Evolutionary conservation across 192 early-diverging fungal species (phyloP), one percentile per base, ranked within the genome.

Genomic region (Entomortierella beljakovae): DNA sequence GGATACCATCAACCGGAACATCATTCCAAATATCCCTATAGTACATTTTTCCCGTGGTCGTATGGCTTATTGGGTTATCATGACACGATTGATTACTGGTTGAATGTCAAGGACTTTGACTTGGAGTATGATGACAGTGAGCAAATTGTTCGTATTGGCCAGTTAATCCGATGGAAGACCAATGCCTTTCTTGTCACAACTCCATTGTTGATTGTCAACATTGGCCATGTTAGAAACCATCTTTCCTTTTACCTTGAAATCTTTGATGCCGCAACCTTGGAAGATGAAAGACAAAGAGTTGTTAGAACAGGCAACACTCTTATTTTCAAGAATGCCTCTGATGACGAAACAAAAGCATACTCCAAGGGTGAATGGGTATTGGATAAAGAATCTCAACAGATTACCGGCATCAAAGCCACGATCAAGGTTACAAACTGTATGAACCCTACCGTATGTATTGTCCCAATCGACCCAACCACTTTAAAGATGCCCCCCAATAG

Each of bases 311-410:
- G 64, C 25, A 68, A 71, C 13, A 42, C 70, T 3, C 2, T 64
- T 1, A 77, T 82, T 9, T 85, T 72, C 50, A 72, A 31, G 25
- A 57, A 70, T 20, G 23, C 15, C 18, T 6, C 35, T 0, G 37
- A 26, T 23, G 46, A 66, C 23, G 53, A 68, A 2, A 56, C 66
- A 25, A 46, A 11, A 4, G 5, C 43, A 16, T 86, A 70, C 58
- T 38, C 76, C 2, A 68, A 64, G 63, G 83, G 67, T 9, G 83
- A 86, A 54, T 86, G 85, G 85, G 69, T 68, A 8, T 40, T 84
- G 26, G 60, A 71, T 42, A 11, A 46, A 46, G 46, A 37, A 1
- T 58, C 58, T 2, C 81, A 83, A 25, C 28, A 59, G 15, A 77
- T 86, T 29, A 63, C 80, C 38, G 83, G 83, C 3, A 61, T 80